Base-by-base conservation (phyloP, 2,329 filamentous ascomycete genomes). In the Botryotinia calthae region DNA sequence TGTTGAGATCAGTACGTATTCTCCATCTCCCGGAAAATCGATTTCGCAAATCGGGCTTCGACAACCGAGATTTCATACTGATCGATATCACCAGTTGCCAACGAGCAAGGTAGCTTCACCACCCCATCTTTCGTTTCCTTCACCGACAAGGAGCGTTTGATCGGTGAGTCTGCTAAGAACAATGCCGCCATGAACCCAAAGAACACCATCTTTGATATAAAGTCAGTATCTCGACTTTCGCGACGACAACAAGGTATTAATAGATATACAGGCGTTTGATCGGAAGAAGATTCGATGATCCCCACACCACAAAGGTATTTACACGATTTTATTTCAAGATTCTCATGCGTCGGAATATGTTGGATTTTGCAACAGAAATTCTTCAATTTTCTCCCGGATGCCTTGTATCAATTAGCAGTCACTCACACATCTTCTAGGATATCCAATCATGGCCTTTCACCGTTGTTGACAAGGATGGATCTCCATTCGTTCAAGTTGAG, bases 131-230 rank as follows among this genome's bases (percentile, higher is more conserved):
- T 98, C 89, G 96, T 99, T 83, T 97, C 94, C 81, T 99, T 99
- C 91, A 98, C 94, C 84, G 91, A 95, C 82, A 94, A 97, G 88
- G 96, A 99, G 90, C 95, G 96, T 86, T 88, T 99, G 87, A 98
- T 98, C 83, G 96, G 96, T 88, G 96, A 98, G 90, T 95, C 96
- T 75, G 96, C 96, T 83, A 99, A 98, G 93, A 99, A 99, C 89
- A 95, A 98, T 91, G 96, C 95, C 83, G 95, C 96, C 82, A 97
- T 98, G 94, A 99, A 99, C 93, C 96, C 96, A 77, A 85, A 86
- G 83, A 98, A 98, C 89, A 99, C 96, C 81, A 89, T 99, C 86
- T 99, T 98, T 87, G 96, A 99, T 86, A 93, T 97, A 90, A 99
- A 98, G 94, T 96, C 85, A 86, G 92, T 86, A 34, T 48, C 34